Evolutionary conservation across 768 basidiomycete species (phyloP).

Genomic region (Suillus lakei): DNA sequence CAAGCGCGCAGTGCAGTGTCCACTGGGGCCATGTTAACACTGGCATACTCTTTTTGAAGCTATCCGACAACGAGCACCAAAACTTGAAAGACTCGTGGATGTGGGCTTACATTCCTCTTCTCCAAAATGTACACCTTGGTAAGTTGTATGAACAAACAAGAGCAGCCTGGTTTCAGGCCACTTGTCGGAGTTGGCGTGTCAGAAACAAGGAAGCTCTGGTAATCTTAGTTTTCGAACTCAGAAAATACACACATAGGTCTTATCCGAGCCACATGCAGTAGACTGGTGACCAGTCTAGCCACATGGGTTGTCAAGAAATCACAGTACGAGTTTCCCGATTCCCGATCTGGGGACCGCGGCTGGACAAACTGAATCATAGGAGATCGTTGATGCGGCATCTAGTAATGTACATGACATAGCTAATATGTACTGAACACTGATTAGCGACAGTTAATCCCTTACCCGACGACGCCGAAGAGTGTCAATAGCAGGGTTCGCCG

Average conservation of each 20-base stretch:
- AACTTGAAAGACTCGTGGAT: background rate
- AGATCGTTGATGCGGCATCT: too few species aligned
- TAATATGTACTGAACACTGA: too few species aligned
- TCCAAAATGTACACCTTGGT: background rate
- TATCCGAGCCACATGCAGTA: too few species aligned
- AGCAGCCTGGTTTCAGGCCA: background rate
- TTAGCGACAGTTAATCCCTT: too few species aligned
- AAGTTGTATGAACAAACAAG: background rate
- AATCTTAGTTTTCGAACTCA: background rate
- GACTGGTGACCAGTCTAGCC: too few species aligned
- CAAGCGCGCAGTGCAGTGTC: slow-evolving; percentile 38
- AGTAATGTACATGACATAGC: too few species aligned
- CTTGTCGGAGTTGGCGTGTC: background rate
- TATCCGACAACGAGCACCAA: background rate
- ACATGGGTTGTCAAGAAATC: too few species aligned
- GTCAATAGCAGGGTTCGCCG: background rate
- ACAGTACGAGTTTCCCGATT: too few species aligned
- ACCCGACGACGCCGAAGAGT: too few species aligned
- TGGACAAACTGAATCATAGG: too few species aligned
- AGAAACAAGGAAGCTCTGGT: background rate
- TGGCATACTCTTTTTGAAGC: background rate
- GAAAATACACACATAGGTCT: background rate
- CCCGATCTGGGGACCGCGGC: too few species aligned
- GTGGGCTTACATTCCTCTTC: background rate
- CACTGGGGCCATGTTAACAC: background rate